Evolutionary conservation across 2,329 filamentous ascomycete genomes (phyloP).

Genomic region (Phyllosticta ampelicida): DNA sequence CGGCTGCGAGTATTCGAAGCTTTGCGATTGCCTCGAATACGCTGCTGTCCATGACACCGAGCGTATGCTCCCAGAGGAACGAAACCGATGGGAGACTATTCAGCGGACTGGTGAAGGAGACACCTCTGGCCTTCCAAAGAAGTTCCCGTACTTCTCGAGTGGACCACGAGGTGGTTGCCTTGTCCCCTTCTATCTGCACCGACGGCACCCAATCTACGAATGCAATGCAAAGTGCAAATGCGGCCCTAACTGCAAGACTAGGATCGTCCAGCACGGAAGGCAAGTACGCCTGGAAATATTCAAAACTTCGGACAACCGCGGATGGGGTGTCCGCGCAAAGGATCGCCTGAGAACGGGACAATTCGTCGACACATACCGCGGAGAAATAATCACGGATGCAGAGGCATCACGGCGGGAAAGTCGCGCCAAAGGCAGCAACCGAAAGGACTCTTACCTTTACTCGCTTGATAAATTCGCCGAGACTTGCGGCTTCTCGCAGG

Average conservation of each 20-base stretch:
- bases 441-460: slow-evolving; percentile 69
- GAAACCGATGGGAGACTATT: slow-evolving; percentile 13
- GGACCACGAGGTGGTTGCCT: slow-evolving; percentile 23
- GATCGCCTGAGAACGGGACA: slow-evolving; percentile 58
- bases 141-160: slow-evolving; percentile 51
- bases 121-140: slow-evolving; percentile 32
- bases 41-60: slow-evolving; percentile 38
- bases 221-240: slow-evolving; percentile 66
- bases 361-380: slow-evolving; percentile 71
- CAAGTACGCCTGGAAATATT: slow-evolving; percentile 66
- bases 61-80: slow-evolving; percentile 2
- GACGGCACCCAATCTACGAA: slow-evolving; percentile 56
- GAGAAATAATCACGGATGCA: slow-evolving; percentile 41
- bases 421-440: slow-evolving; percentile 19
- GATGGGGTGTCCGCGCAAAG: slow-evolving; percentile 64
- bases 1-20: slow-evolving; percentile 51
- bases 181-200: slow-evolving; percentile 33
- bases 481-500: slow-evolving; percentile 38
- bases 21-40: slow-evolving; percentile 59
- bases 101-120: slow-evolving; percentile 15
- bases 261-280: slow-evolving; percentile 65
- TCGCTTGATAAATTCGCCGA: slow-evolving; percentile 70
- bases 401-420: slow-evolving; percentile 56
- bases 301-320: slow-evolving; percentile 53
- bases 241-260: slow-evolving; percentile 54